Evolutionary conservation across 768 basidiomycete species (phyloP).

Genomic region (Mycena alexandri): DNA sequence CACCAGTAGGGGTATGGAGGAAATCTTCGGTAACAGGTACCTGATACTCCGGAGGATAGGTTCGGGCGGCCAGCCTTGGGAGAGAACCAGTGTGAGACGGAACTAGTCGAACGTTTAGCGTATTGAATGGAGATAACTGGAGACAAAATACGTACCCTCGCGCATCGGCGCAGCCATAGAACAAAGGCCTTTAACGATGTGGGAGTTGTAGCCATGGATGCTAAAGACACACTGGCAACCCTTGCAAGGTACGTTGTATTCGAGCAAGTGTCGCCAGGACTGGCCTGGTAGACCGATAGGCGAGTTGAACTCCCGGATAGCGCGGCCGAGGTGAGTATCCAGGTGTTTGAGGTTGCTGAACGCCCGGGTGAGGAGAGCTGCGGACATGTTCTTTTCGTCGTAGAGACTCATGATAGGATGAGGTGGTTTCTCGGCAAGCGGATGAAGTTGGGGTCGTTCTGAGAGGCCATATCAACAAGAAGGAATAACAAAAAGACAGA

Average conservation of each 20-base stretch:
- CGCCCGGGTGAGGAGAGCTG: neutral
- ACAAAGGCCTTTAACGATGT: neutral
- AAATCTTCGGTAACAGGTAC: neutral
- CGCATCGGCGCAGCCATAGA: neutral
- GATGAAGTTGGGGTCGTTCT: neutral
- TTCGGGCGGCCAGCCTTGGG: neutral
- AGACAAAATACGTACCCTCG: neutral
- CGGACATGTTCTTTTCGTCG: neutral
- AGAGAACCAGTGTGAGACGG: neutral
- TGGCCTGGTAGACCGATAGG: neutral
- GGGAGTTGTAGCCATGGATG: neutral
- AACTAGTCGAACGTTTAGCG: neutral
- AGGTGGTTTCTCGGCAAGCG: neutral
- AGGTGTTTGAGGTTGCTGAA: neutral
- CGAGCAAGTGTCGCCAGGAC: neutral
- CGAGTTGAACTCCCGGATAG: neutral
- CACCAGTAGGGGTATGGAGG: neutral
- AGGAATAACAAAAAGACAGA: too few relatives aligned
- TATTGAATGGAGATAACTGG: neutral
- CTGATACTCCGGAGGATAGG: neutral
- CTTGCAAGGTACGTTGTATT: neutral
- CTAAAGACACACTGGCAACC: neutral
- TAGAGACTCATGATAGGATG: neutral
- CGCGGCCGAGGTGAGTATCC: neutral
- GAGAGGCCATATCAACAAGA: too few relatives aligned